Base-by-base conservation (phyloP, 1,139 yeast genomes). In the Blastobotrys niveus region DNA sequence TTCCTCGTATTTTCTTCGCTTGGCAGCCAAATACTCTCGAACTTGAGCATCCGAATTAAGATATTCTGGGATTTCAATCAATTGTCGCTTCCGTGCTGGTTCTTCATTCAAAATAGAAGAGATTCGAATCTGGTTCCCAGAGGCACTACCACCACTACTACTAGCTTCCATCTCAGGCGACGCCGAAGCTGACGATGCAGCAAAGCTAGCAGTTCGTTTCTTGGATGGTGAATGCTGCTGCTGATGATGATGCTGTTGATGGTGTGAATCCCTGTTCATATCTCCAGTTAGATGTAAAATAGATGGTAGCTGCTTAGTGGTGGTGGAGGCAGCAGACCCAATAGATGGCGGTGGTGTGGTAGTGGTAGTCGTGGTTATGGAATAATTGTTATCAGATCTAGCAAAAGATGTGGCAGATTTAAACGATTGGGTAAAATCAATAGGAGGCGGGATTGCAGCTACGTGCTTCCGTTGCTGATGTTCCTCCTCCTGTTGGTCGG, bases 351-450 rank as follows among this genome's bases (percentile, higher is more conserved):
- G 35, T n/a, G 32, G 17, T 20, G 31, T 34, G 27, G 32, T 20
- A 18, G 38, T 20, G 18, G 33, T 44, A 15, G 26, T 35, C 17
- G 20, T 46, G n/a, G n/a, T n/a, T n/a, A n/a, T n/a, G n/a, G n/a
- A n/a, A n/a, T n/a, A n/a, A 24, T 8, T 24, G 27, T 8, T 8
- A 24, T 24, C 8, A 12, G 12, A 24, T 24, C 12, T 24, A 8
- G 27, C 27, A 8, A 12, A 8, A 24, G 12, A 24, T 24, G 27
- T 24, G 8, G 21, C 48, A 38, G 22, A 44, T 37, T 56, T 45
- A 48, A 60, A 61, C 3, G 64, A 54, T 38, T 58, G 59, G 1
- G 65, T 61, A 43, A 61, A 61, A 37, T 61, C 65, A 42, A 61
- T 59, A 8, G 65, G 61, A 3, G 60, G 59, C 2, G 62, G 62